phyloP scores from a whole-genome alignment of 345 rosid species.

The Barbarea vulgaris region DNA sequence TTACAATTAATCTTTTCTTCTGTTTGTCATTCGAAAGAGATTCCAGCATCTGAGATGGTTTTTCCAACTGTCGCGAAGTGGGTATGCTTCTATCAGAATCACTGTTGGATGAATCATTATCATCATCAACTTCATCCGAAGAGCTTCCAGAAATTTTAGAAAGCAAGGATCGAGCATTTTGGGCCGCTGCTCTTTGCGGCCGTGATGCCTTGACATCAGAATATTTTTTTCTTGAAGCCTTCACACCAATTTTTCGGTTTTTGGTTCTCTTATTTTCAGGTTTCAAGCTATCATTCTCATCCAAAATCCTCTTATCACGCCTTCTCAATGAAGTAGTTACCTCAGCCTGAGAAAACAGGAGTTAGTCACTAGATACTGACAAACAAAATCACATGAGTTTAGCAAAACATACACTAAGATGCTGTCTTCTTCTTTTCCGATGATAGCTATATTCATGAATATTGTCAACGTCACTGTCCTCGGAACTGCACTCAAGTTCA shows the following conservation, averaged over 20 bases:
- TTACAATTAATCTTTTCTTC: conserved; percentile 75
- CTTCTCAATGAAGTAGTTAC: conserved; percentile 64
- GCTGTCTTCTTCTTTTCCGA: conserved; percentile 65
- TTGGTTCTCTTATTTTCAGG: conserved; percentile 51
- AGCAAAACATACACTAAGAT: conserved; percentile 59
- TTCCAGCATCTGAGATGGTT: conserved; percentile 48
- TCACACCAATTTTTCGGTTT: conserved; percentile 55
- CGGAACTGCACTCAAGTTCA: conserved; percentile 67
- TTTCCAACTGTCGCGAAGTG: conserved; percentile 42
- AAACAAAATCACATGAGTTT: conserved; percentile 27
- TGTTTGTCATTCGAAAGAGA: conserved; percentile 53
- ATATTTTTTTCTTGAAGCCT: conserved; percentile 61
- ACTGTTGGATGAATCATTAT: conserved; percentile 62
- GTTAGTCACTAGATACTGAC: conserved; percentile 34
- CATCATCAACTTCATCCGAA: conserved; percentile 64
- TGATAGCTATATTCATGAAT: conserved; percentile 58
- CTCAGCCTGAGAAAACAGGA: conserved; percentile 60
- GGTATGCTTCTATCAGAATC: conserved; percentile 53
- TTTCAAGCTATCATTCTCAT: conserved; percentile 59
- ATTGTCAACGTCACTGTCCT: conserved; percentile 62
- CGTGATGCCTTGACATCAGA: conserved; percentile 66
- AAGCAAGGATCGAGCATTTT: conserved; percentile 82
- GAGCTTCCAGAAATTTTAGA: conserved; percentile 82
- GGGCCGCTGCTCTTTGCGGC: conserved; percentile 94
- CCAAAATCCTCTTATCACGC: conserved; percentile 77